Conservation (phyloP, 805 yeast genomes). For the Candida sakaeoensis region DNA sequence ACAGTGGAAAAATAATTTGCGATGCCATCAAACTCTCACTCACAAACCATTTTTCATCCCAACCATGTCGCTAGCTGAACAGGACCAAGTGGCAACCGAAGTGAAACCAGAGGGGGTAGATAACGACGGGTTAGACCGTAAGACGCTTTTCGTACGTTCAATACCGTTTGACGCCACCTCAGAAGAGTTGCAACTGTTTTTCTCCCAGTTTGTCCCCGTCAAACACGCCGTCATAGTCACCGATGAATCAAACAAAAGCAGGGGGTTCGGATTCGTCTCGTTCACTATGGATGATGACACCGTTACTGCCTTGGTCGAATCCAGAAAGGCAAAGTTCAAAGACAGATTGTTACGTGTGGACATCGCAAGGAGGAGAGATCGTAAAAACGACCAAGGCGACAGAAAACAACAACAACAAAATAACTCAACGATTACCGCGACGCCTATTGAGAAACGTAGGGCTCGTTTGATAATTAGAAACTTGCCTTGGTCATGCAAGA, state of each 20-base stretch:
- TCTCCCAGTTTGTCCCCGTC: conserved; percentile 90
- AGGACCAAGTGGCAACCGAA: no score
- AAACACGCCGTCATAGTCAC: conserved; percentile 91
- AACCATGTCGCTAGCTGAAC: no score
- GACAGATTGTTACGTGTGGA: conserved; percentile 71
- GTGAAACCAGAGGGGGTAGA: no score
- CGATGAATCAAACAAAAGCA: conserved; percentile 69
- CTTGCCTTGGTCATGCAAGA: conserved; percentile 92
- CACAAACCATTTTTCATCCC: no score
- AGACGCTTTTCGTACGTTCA: conserved; percentile 80
- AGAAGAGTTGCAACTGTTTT: conserved; percentile 77
- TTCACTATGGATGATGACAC: conserved; percentile 86
- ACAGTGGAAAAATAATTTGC: neutral
- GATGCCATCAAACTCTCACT: conserved; percentile 1
- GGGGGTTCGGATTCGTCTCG: conserved; percentile 95
- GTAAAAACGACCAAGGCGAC: conserved; percentile 40
- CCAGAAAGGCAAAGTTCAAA: conserved; percentile 64
- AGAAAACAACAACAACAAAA: no score
- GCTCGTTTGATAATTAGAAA: conserved; percentile 88
- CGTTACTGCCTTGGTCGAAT: conserved; percentile 60
- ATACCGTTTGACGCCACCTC: conserved; percentile 78
- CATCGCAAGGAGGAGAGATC: conserved; percentile 87
- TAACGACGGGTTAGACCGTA: conserved; percentile 45
- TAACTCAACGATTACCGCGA: no score
- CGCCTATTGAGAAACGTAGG: conserved; percentile 67